Evolutionary conservation across 2,329 filamentous ascomycete genomes (phyloP).

Genomic region (Coleophoma crateriformis): DNA sequence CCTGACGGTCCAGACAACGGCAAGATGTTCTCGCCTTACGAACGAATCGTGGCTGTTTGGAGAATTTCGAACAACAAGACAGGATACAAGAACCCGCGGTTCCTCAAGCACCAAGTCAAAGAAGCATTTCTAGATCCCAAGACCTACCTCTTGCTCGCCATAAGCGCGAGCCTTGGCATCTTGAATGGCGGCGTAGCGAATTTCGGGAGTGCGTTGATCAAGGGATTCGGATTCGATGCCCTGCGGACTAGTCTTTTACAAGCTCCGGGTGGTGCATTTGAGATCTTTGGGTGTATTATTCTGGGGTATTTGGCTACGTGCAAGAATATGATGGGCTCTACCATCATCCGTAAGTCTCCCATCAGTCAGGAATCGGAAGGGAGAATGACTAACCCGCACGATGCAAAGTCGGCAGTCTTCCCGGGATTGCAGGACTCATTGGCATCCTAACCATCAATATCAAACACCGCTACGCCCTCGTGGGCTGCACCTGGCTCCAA

Average conservation of each 20-base stretch:
- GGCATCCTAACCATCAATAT: slow-evolving; percentile 53
- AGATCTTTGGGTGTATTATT: slow-evolving; percentile 3
- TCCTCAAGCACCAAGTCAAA: slow-evolving; percentile 52
- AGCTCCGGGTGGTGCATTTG: slow-evolving; percentile 58
- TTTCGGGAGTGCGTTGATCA: slow-evolving; percentile 64
- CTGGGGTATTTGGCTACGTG: slow-evolving; percentile 6
- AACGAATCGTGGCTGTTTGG: slow-evolving; percentile 58
- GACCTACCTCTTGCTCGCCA: slow-evolving; percentile 54
- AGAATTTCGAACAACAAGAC: slow-evolving; percentile 54
- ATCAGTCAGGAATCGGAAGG: neutral
- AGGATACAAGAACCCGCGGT: slow-evolving; percentile 50
- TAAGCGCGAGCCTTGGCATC: slow-evolving; percentile 52
- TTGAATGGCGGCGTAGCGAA: slow-evolving; percentile 65
- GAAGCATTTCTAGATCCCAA: slow-evolving; percentile 56
- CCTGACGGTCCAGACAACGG: slow-evolving; percentile 60
- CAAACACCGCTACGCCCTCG: slow-evolving; percentile 58
- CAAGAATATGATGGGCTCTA: slow-evolving; percentile 7
- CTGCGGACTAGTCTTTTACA: slow-evolving; percentile 64
- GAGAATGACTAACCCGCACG: neutral
- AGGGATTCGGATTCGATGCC: slow-evolving; percentile 59
- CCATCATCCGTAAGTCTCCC: slow-evolving; percentile 5
- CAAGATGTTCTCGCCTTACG: slow-evolving; percentile 59
- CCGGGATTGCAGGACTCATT: slow-evolving; percentile 3
- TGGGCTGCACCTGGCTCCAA: slow-evolving; percentile 60
- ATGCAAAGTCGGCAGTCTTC: neutral